phyloP scores from a whole-genome alignment of 2,329 filamentous ascomycete genomes.

The Colletotrichum sp. region DNA sequence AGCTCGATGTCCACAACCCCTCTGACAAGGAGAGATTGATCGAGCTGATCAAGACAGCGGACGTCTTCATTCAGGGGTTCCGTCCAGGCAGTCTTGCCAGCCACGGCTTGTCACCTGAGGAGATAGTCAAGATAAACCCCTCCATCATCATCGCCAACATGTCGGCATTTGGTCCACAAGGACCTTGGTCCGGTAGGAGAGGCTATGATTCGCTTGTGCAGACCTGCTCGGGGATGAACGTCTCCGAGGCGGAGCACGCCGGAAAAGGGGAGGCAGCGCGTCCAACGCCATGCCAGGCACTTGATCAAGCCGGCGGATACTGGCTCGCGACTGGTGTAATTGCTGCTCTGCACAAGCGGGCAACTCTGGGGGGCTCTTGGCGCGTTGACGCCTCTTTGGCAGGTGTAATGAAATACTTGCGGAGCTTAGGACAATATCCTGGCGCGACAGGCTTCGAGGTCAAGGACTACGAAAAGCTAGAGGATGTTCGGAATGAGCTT shows the following conservation, averaged over 20 bases:
- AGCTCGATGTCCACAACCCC: constrained; percentile 29
- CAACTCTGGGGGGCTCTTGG: constrained; percentile 50
- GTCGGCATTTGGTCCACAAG: constrained; percentile 54
- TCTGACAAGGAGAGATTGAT: constrained; percentile 29
- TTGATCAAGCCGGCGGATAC: constrained; percentile 62
- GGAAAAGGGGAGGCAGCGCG: constrained; percentile 42
- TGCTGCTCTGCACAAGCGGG: constrained; percentile 54
- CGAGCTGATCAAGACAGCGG: constrained; percentile 35
- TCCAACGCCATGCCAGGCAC: constrained; percentile 56
- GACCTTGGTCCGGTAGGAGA: constrained; percentile 44
- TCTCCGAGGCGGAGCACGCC: constrained; percentile 55
- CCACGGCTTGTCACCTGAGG: constrained; percentile 40
- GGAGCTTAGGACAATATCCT: constrained; percentile 56
- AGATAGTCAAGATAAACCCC: constrained; percentile 42
- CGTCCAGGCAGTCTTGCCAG: constrained; percentile 50
- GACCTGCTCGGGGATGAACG: constrained; percentile 59
- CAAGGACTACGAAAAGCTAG: constrained; percentile 30
- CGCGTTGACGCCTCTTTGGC: constrained; percentile 57
- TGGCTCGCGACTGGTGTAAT: constrained; percentile 58
- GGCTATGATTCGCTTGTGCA: constrained; percentile 41
- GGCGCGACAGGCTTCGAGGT: constrained; percentile 47
- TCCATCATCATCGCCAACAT: constrained; percentile 55
- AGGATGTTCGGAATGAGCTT: constrained; percentile 35
- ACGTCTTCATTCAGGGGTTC: constrained; percentile 51
- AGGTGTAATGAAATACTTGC: constrained; percentile 53